Evolutionary conservation across 2,329 filamentous ascomycete species (phyloP).

Genomic region (Cercospora janseana): DNA sequence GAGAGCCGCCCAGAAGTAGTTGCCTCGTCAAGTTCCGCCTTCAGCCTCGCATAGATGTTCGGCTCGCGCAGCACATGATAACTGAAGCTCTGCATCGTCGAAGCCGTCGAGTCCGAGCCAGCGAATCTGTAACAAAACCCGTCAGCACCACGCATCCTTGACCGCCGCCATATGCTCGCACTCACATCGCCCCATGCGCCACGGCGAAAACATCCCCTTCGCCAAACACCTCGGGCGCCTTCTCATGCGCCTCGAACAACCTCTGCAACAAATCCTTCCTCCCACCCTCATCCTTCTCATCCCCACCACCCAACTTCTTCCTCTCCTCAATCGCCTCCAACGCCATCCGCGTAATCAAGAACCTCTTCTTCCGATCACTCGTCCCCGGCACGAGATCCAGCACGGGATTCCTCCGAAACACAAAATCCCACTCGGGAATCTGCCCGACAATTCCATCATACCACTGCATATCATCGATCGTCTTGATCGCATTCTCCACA

Average conservation of each 20-base stretch:
- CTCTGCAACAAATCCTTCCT: slow-evolving; percentile 53
- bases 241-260: slow-evolving; percentile 54
- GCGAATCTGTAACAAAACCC: slow-evolving; percentile 41
- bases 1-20: slow-evolving; percentile 26
- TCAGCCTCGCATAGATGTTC: slow-evolving; percentile 50
- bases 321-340: slow-evolving; percentile 49
- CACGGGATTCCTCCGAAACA: slow-evolving; percentile 53
- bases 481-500: slow-evolving; percentile 53
- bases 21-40: slow-evolving; percentile 40
- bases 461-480: slow-evolving; percentile 53
- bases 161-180: slow-evolving; percentile 34
- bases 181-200: slow-evolving; percentile 57
- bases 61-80: slow-evolving; percentile 50
- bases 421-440: slow-evolving; percentile 50
- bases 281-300: slow-evolving; percentile 49
- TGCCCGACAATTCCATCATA: slow-evolving; percentile 56
- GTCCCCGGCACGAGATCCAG: slow-evolving; percentile 47
- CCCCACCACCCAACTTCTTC: slow-evolving; percentile 49
- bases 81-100: slow-evolving; percentile 59
- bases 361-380: slow-evolving; percentile 42
- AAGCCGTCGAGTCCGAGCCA: slow-evolving; percentile 61
- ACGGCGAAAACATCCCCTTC: slow-evolving; percentile 58
- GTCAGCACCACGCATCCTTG: slow-evolving; percentile 1
- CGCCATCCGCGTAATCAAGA: slow-evolving; percentile 54
- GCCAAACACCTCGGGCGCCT: slow-evolving; percentile 49